Base-by-base conservation (phyloP, 192 early-diverging fungal genomes). In the Backusella westeae region DNA sequence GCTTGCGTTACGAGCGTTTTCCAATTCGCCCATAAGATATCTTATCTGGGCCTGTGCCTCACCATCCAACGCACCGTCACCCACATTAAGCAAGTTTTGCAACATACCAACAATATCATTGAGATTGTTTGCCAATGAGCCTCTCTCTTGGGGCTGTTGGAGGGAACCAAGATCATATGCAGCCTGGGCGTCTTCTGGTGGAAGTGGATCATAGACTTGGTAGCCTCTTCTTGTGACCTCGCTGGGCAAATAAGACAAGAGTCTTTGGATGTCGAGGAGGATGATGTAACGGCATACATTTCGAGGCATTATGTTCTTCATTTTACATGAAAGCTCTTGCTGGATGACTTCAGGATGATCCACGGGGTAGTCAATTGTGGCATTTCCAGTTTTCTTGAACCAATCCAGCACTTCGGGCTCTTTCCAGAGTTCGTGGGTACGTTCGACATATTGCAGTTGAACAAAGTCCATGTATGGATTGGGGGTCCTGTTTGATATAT, bases 341-440 rank as follows among this genome's bases (percentile, higher is more conserved):
- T 34, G 21, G 12, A 81, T 36, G 3, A 35, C 63, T 42, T 32
- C 49, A 35, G 36, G 52, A 46, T 73, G 46, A 4, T 73, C 46
- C 3, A 41, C 66, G 35, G 52, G 38, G 35, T 74, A 67, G 23
- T 73, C 67, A 12, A 74, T 32, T 1, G 52, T 63, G 29, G 41
- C 42, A 1, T 65, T 19, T 32, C 26, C 42, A 14, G 34, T 74
- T 14, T 39, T 81, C 42, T 87, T 85, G 29, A 86, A 77, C 87
- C 89, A 89, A 34, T 78, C 69, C 7, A 73, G 56, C n/a, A 89
- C 85, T 69, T 96, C 93, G 3, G 95, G 94, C 63, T 93, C 91
- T 65, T 96, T 95, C 93, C 95, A 98, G 46, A 96, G 80, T 41
- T 93, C 81, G 74, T 88, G 86, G 59, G 82, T 89, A 34, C 92